Evolutionary conservation across 2,329 filamentous ascomycete genomes (phyloP).

Genomic region (Sclerotinia spermophila): DNA sequence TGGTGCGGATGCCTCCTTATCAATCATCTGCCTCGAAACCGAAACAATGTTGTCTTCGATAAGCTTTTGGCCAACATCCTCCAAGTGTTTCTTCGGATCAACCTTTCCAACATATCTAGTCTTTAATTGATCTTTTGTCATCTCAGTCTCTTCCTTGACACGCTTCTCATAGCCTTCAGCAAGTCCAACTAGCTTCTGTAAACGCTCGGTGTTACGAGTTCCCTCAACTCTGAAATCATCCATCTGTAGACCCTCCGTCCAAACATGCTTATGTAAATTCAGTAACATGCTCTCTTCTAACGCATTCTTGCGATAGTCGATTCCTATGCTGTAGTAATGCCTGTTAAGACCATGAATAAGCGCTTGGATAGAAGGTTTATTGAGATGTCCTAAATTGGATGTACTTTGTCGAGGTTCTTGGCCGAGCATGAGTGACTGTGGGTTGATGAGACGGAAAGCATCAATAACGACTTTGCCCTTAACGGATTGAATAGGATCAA

Average conservation of each 20-base stretch:
- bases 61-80: constrained; percentile 91
- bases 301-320: constrained; percentile 96
- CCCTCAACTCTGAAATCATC: constrained; percentile 88
- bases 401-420: constrained; percentile 98
- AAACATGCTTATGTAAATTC: constrained; percentile 99
- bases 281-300: constrained; percentile 99
- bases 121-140: constrained; percentile 96
- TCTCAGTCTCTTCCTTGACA: constrained; percentile 96
- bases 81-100: constrained; percentile 98
- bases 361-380: constrained; percentile 99
- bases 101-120: constrained; percentile 98
- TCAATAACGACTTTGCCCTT: constrained; percentile 99
- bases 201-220: constrained; percentile 77
- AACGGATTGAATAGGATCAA: constrained; percentile 97
- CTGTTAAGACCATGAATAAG: constrained; percentile 96
- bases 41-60: constrained; percentile 99
- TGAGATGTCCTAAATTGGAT: constrained; percentile 94
- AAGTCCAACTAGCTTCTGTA: constrained; percentile 82
- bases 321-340: constrained; percentile 98
- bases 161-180: constrained; percentile 98
- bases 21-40: constrained; percentile 98
- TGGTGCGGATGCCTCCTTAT: constrained; percentile 94
- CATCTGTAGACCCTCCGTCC: constrained; percentile 97
- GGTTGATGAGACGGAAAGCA: constrained; percentile 97
- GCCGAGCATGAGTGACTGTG: constrained; percentile 94